phyloP scores from a whole-genome alignment of 1,139 yeast species.

The Wickerhamomyces sp. region DNA sequence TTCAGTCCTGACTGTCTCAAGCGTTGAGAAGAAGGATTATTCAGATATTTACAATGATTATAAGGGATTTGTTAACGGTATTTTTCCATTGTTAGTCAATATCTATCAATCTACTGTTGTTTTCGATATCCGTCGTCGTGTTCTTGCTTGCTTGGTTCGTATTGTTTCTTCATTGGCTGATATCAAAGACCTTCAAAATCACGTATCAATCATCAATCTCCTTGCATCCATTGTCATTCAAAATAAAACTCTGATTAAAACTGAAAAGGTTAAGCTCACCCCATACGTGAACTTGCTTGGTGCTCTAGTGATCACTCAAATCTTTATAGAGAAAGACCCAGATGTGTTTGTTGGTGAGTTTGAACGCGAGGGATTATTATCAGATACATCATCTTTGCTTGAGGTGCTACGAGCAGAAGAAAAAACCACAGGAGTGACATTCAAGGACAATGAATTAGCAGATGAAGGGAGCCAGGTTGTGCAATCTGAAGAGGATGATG shows the following conservation, averaged over 20 bases:
- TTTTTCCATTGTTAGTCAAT: conserved; percentile 60
- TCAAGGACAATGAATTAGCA: neutral
- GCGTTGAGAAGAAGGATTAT: conserved; percentile 18
- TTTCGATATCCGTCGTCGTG: conserved; percentile 56
- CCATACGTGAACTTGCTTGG: conserved; percentile 46
- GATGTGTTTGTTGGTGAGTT: conserved; percentile 43
- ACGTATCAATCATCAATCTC: conserved; percentile 38
- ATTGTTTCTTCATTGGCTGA: conserved; percentile 30
- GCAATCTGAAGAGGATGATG: conserved; percentile 21
- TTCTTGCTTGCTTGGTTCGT: conserved; percentile 54
- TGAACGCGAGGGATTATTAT: conserved; percentile 68
- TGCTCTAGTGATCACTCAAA: conserved; percentile 46
- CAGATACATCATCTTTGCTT: conserved; percentile 39
- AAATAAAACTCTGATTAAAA: conserved; percentile 32
- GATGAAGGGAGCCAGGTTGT: conserved; percentile 5
- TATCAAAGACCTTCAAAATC: conserved; percentile 17
- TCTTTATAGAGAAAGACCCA: conserved; percentile 43
- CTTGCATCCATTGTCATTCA: conserved; percentile 73
- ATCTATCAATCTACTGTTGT: conserved; percentile 78
- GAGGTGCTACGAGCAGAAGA: conserved; percentile 23
- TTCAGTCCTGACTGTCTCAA: conserved; percentile 22
- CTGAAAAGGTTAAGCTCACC: conserved; percentile 22
- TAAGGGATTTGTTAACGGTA: conserved; percentile 41
- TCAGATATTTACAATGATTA: conserved; percentile 27
- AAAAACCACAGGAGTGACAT: neutral